Conservation (phyloP, 176 grass and related monocot species). For the Oryza rufipogon region DNA sequence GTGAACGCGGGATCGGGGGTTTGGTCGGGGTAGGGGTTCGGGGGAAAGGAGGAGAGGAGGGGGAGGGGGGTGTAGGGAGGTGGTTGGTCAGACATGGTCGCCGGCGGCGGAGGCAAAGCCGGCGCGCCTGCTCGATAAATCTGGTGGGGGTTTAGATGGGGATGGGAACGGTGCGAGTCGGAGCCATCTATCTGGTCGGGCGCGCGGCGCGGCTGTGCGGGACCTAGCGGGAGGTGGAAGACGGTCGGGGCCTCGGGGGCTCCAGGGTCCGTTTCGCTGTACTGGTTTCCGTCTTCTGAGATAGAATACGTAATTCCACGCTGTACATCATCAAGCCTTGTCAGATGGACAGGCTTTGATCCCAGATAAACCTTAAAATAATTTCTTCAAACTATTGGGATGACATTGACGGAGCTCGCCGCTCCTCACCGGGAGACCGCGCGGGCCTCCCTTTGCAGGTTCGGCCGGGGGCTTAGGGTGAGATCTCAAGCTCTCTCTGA, state of each 20-base stretch:
- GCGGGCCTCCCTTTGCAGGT: too few species aligned
- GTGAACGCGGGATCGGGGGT: constrained; percentile 1
- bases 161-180: not conserved
- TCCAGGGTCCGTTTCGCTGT: not conserved
- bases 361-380: too few species aligned
- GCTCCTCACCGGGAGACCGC: too few species aligned
- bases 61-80: constrained; percentile 43
- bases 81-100: constrained; percentile 62
- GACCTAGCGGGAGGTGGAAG: not conserved
- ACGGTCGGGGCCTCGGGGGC: not conserved
- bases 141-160: constrained; percentile 26
- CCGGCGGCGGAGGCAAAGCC: not conserved
- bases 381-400: too few species aligned
- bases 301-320: not conserved
- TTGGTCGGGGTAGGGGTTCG: constrained; percentile 43
- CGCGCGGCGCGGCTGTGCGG: not conserved
- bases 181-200: not conserved
- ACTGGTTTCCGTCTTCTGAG: not conserved
- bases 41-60: constrained; percentile 38
- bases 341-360: too few species aligned
- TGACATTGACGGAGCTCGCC: too few species aligned
- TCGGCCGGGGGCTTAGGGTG: too few species aligned
- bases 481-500: too few species aligned
- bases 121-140: constrained; percentile 25
- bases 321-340: too few species aligned